Evolutionary conservation across 2,329 filamentous ascomycete genomes (phyloP), one percentile per base, ranked within the genome.

Genomic region (Penicillium capsulatum): DNA sequence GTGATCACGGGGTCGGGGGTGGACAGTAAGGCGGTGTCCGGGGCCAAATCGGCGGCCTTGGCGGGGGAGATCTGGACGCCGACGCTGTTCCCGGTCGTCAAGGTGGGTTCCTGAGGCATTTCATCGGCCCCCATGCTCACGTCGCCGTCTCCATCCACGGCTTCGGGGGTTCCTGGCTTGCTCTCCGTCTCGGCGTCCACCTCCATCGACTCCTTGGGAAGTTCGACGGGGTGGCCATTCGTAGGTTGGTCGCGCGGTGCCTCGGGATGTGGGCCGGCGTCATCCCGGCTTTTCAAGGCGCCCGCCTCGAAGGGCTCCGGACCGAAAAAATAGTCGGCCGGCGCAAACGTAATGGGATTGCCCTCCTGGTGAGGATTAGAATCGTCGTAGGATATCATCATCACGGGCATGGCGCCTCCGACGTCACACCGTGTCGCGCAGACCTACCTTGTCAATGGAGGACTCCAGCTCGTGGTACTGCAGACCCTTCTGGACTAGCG

Each of bases 401-500:
- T 44, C 40, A 11, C 10, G 11, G n/a, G 13, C 10, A 28, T n/a
- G 26, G 9, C 5, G 19, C n/a, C 13, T 28, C 11, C 11, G 26
- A 28, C 11, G 11, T 28, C 9, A 14, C 26, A 28, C 26, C 11
- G n/a, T 14, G 26, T 36, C 30, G 36, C 31, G 34, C 37, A 16
- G 48, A 60, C 63, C 38, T 70, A 66, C 71, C 68, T 71, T 67
- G 48, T 72, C 68, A 46, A 74, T 57, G 5, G 69, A 69, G 46
- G 69, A 61, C 45, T 73, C 70, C 32, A 75, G 60, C 47, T 75
- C 70, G 57, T 74, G 59, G 57, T 74, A 75, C 45, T 72, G 68
- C 31, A 84, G 65, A 38, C 80, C 80, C 57, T 82, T 79, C 55
- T 83, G 80, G 22, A 83, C 75, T 37, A 84, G 67, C 31, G 73